These are phyloP conservation scores for Paragyromitra xinjiangensis DNA, from an alignment of 495 filamentous ascomycete genomes.

Conservation along the genomic window DNA sequence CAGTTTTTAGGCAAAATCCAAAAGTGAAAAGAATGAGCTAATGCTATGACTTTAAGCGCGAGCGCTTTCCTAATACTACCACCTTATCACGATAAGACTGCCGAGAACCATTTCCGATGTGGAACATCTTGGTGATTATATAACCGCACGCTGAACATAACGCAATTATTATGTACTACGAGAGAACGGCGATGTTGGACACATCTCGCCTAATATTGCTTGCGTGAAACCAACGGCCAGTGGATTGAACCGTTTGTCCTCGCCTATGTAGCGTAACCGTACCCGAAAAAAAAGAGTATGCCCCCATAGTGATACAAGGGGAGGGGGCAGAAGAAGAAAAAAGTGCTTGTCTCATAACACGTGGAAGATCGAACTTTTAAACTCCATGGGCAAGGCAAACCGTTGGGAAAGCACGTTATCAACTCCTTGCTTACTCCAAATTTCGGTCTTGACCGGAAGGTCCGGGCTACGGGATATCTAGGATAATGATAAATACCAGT, in stretches of 20 bases:
- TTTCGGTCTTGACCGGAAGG: conserved; percentile 11
- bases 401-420: conserved; percentile 36
- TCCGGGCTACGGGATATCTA: neutral
- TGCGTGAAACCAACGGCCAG: neutral
- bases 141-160: conserved; percentile 7
- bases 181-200: neutral
- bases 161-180: conserved; percentile 24
- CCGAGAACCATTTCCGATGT: neutral
- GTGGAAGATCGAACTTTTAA: conserved; percentile 24
- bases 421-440: neutral
- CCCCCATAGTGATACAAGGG: neutral
- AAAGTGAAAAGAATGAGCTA: neutral
- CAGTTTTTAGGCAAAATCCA: neutral
- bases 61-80: conserved; percentile 30
- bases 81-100: neutral
- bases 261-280: neutral
- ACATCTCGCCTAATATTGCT: neutral
- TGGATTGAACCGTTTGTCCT: neutral
- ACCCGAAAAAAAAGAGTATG: conserved; percentile 1
- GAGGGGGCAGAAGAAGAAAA: neutral
- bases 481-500: conserved; percentile 5
- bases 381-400: conserved; percentile 7
- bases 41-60: conserved; percentile 10
- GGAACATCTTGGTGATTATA: neutral
- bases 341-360: conserved; percentile 19